Evolutionary conservation across 768 basidiomycete species (phyloP).

Genomic region (Agrocybe praecox): DNA sequence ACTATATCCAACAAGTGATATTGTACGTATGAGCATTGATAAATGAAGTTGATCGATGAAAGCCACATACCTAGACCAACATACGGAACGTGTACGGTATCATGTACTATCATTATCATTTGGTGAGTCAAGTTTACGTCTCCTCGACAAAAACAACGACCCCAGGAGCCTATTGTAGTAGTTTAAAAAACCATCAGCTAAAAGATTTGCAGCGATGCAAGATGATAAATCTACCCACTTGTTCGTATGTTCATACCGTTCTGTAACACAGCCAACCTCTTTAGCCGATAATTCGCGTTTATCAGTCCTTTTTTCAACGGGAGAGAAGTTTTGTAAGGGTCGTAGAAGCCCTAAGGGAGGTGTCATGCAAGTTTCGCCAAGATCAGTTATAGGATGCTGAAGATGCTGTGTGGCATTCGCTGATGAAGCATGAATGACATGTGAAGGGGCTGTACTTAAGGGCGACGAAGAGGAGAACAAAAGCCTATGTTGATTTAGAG

Average conservation of each 20-base stretch:
- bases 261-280: constrained; percentile 50
- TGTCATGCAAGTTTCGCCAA: not conserved
- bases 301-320: not conserved
- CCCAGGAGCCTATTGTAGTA: constrained; percentile 56
- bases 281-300: constrained; percentile 20
- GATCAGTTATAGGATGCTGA: not conserved
- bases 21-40: not conserved
- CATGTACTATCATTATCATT: constrained; percentile 13
- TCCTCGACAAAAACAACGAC: constrained; percentile 65
- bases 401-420: not conserved
- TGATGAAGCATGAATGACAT: not conserved
- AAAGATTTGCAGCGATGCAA: not conserved
- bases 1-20: not conserved
- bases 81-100: not conserved
- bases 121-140: constrained; percentile 30
- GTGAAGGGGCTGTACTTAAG: not conserved
- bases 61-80: not conserved
- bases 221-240: constrained; percentile 40
- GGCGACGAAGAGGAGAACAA: constrained; percentile 36
- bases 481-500: constrained; percentile 65
- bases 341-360: not conserved
- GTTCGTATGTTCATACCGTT: constrained; percentile 66
- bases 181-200: constrained; percentile 32
- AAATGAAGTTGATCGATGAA: not conserved
- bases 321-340: not conserved